Evolutionary conservation across 2,329 filamentous ascomycete genomes (phyloP), one percentile per base, ranked within the genome.

Genomic region (Fusarium agapanthi): DNA sequence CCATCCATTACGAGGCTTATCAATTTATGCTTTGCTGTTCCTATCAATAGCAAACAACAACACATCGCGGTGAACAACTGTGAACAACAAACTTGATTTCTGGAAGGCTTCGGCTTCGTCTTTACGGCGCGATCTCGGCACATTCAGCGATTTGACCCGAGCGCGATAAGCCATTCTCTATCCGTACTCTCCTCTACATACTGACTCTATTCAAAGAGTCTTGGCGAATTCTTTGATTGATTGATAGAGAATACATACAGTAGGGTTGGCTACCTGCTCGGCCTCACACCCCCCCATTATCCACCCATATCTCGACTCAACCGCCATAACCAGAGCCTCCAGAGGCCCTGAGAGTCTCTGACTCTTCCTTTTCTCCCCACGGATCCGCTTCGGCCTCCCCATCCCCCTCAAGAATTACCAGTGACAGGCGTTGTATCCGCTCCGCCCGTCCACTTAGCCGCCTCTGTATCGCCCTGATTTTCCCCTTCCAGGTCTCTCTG

Each of bases 211-310:
- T 50, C 40, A 45, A 55, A 65, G 43, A 44, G 48, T 40, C 69
- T 71, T 72, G 69, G 69, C 69, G 53, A 58, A 61, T 69, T 69
- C 47, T 69, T 54, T 62, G 61, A 62, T 67, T 71, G 61, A 63
- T 62, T 67, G 67, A 55, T 32, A 61, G 45, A 28, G 47, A 61
- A 60, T 45, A 34, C 50, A 3, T 15, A 34, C 32, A 34, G 32
- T 15, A 34, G 14, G 72, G 37, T 37, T 43, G 44, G 34, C 30
- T 43, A 37, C 44, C 64, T 34, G 22, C 51, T 20, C 50, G 41
- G 18, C 43, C 38, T 50, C 59, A 63, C 50, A 40, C 47, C 61
- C 67, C 56, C 61, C 43, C 34, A 35, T 16, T 22, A 38, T 38
- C 20, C 35, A 18, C 10, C 50, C 51, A 68, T 61, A 28, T 38